phyloP scores from a whole-genome alignment of 176 grass and related monocot species.

The Oryza nivara region DNA sequence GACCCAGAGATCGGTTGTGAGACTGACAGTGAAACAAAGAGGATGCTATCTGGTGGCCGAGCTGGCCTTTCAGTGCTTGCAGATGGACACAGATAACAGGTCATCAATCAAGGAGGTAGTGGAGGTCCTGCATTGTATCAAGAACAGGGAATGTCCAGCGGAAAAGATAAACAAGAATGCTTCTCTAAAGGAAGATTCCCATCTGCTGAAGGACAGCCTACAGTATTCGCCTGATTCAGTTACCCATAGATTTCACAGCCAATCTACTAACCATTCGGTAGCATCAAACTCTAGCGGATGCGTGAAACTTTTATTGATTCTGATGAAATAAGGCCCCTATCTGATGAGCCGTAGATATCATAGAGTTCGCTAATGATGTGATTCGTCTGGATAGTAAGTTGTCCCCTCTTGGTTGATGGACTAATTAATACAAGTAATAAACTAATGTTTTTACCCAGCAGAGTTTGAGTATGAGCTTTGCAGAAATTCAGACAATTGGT shows the following conservation, averaged over 20 bases:
- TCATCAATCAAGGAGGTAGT: slow-evolving; percentile 76
- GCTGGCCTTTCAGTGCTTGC: slow-evolving; percentile 80
- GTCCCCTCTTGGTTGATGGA: neutral
- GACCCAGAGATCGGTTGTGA: slow-evolving; percentile 62
- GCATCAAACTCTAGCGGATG: slow-evolving; percentile 58
- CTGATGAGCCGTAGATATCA: too few species aligned
- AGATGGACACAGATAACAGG: slow-evolving; percentile 66
- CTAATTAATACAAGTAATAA: neutral
- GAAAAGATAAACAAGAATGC: slow-evolving; percentile 18
- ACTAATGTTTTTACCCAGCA: neutral
- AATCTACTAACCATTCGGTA: slow-evolving; percentile 47
- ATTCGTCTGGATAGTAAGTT: neutral
- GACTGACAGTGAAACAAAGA: slow-evolving; percentile 48
- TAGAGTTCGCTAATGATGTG: too few species aligned
- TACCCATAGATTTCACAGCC: slow-evolving; percentile 60
- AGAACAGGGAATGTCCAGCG: slow-evolving; percentile 8
- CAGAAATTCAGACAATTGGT: slow-evolving; percentile 25
- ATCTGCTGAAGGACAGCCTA: slow-evolving; percentile 34
- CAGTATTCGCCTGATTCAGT: slow-evolving; percentile 64
- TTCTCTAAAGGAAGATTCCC: slow-evolving; percentile 37
- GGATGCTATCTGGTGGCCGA: slow-evolving; percentile 61
- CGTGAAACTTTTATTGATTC: slow-evolving; percentile 25
- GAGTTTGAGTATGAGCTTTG: neutral
- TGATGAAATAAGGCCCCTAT: slow-evolving; percentile 8
- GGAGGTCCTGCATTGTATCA: slow-evolving; percentile 57